Evolutionary conservation across 345 rosid genomes (phyloP).

Genomic region (Melaleuca alternifolia): DNA sequence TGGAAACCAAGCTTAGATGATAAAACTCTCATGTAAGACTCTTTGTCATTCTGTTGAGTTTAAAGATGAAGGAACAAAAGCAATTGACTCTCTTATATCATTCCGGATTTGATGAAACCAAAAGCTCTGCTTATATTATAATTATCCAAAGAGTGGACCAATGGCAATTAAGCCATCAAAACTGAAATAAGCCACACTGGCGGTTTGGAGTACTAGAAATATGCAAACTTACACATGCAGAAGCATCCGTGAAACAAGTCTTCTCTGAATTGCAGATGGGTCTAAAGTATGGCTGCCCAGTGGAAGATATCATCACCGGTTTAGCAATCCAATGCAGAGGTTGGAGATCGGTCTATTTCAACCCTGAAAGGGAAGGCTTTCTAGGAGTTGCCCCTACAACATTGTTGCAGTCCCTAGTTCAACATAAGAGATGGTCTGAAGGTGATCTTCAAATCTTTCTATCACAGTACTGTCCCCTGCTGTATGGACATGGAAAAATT

Average conservation of each 20-base stretch:
- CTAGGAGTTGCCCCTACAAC: slow-evolving; percentile 29
- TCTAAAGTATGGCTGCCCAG: slow-evolving; percentile 22
- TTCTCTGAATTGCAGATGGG: slow-evolving; percentile 21
- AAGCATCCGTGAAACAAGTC: neutral
- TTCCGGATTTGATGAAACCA: neutral
- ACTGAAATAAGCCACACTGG: neutral
- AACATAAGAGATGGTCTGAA: slow-evolving; percentile 35
- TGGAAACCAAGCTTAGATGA: neutral
- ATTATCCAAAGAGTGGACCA: neutral
- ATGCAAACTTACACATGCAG: neutral
- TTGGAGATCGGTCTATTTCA: slow-evolving; percentile 24
- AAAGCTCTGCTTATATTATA: too few species aligned
- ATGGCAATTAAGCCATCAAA: neutral
- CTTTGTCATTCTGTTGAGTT: neutral
- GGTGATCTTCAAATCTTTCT: slow-evolving; percentile 27
- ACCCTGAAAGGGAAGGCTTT: slow-evolving; percentile 26
- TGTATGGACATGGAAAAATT: slow-evolving; percentile 15
- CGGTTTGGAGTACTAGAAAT: neutral
- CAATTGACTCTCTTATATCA: neutral
- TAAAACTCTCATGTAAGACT: neutral
- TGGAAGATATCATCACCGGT: slow-evolving; percentile 36
- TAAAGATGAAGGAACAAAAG: neutral
- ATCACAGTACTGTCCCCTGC: slow-evolving; percentile 18
- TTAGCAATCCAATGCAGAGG: slow-evolving; percentile 26
- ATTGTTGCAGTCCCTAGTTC: slow-evolving; percentile 13